phyloP scores from a whole-genome alignment of 345 rosid species.

The Euphorbia pulcherrima region DNA sequence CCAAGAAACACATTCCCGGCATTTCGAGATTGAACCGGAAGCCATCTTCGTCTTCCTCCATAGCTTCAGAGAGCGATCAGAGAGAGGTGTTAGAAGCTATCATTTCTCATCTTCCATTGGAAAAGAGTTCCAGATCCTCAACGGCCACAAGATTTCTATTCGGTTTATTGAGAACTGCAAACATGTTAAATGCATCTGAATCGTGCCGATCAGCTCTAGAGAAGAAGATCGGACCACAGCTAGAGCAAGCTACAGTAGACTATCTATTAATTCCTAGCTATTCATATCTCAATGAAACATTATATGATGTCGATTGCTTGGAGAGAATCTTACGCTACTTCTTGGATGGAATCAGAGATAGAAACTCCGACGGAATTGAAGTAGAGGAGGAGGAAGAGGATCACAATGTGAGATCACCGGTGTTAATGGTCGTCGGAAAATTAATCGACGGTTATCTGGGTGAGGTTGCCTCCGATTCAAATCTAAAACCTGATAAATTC shows the following conservation, averaged over 20 bases:
- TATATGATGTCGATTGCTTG: conserved; percentile 86
- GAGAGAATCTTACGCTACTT: conserved; percentile 74
- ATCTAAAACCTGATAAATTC: conserved; percentile 76
- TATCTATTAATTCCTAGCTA: conserved; percentile 93
- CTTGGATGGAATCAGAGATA: conserved; percentile 49
- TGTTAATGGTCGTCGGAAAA: conserved; percentile 79
- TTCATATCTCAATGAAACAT: conserved; percentile 83
- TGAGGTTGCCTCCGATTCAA: conserved; percentile 87
- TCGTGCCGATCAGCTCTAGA: conserved; percentile 55
- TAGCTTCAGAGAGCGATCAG: conserved; percentile 65
- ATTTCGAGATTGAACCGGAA: conserved; percentile 64
- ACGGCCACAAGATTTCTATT: conserved; percentile 58
- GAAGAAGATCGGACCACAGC: conserved; percentile 77
- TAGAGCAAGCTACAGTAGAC: conserved; percentile 79
- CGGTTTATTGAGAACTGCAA: conserved; percentile 68
- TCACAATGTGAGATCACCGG: conserved; percentile 37
- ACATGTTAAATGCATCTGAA: conserved; percentile 74
- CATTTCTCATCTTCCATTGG: conserved; percentile 54
- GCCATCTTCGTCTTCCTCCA: conserved; percentile 40
- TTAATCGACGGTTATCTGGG: conserved; percentile 86
- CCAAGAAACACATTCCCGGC: conserved; percentile 78
- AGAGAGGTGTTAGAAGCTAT: conserved; percentile 69
- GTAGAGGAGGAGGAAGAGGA: conserved; percentile 21
- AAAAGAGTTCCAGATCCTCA: conserved; percentile 53
- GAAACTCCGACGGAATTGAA: conserved; percentile 26